Conservation (phyloP, 805 yeast species). For the Kodamaea hsintzibuensis region DNA sequence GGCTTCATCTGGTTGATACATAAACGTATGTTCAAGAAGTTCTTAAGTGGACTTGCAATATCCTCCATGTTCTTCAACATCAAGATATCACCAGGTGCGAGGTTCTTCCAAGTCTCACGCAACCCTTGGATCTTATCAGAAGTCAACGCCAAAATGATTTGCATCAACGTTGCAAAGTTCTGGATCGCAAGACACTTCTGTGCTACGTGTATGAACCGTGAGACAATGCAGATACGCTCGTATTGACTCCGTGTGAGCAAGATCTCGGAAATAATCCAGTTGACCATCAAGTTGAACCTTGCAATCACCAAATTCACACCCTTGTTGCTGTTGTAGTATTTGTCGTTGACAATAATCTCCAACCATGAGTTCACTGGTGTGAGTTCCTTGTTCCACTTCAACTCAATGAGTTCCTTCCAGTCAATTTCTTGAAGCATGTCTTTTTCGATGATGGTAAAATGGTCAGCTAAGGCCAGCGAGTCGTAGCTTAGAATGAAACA, state of each 20-base stretch:
- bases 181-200: constrained; percentile 69
- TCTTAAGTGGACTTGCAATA: constrained; percentile 70
- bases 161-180: constrained; percentile 86
- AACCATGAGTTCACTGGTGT: constrained; percentile 83
- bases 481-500: constrained; percentile 79
- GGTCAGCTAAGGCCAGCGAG: constrained; percentile 69
- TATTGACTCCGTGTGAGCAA: constrained; percentile 61
- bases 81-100: constrained; percentile 71
- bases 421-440: constrained; percentile 84
- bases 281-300: constrained; percentile 83
- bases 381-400: constrained; percentile 68
- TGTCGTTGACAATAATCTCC: constrained; percentile 61
- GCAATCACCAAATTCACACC: constrained; percentile 83
- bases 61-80: constrained; percentile 68
- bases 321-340: constrained; percentile 45
- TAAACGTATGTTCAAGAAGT: constrained; percentile 66
- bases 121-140: constrained; percentile 61
- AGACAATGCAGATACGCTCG: constrained; percentile 68
- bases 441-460: constrained; percentile 81
- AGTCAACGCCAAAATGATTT: constrained; percentile 77
- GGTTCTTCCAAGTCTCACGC: constrained; percentile 69
- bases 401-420: constrained; percentile 85
- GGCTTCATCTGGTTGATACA: constrained; percentile 62
- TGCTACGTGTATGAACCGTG: constrained; percentile 86
- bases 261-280: constrained; percentile 91